phyloP scores from a whole-genome alignment of 106 monocot genomes.

The Platanthera guangdongensis region DNA sequence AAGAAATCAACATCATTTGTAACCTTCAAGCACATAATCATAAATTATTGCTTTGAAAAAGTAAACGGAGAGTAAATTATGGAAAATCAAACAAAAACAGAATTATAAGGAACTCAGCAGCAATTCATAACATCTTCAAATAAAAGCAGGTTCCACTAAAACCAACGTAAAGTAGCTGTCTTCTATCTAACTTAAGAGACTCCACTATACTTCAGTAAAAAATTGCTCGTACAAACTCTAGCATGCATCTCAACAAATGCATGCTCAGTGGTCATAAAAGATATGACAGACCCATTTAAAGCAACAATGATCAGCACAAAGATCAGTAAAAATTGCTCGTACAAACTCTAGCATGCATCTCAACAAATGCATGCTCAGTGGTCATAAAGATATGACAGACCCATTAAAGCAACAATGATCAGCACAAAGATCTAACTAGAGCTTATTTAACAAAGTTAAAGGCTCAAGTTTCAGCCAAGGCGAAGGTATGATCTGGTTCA shows the following conservation, averaged over 20 bases:
- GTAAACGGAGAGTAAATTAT: neutral
- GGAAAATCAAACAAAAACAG: neutral
- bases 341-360: neutral
- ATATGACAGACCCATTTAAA: neutral
- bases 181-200: too few relatives aligned
- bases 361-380: neutral
- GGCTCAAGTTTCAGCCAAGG: neutral
- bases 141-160: neutral
- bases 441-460: neutral
- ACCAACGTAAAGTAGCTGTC: neutral
- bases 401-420: neutral
- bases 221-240: neutral
- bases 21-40: constrained; percentile 42
- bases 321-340: neutral
- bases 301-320: neutral
- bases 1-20: constrained; percentile 82
- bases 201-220: neutral
- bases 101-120: neutral
- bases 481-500: neutral
- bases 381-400: neutral
- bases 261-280: neutral
- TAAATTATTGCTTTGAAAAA: neutral
- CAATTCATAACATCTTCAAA: neutral
- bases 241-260: neutral
- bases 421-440: neutral